phyloP scores from a whole-genome alignment of 2,329 filamentous ascomycete species.

The Alternaria metachromatica region DNA sequence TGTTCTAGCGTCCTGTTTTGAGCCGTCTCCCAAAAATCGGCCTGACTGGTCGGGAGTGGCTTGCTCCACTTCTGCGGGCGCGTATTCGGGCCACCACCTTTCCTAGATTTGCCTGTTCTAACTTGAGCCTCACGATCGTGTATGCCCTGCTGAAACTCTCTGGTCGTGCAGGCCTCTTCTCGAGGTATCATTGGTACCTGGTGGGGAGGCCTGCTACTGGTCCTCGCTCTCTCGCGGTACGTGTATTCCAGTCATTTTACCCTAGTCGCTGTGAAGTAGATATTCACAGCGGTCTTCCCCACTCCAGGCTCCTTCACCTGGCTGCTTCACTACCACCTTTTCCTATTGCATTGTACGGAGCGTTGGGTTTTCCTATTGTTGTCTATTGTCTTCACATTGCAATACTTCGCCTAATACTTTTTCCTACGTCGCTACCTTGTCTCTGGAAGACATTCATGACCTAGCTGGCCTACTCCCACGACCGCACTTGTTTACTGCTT shows the following conservation, averaged over 20 bases:
- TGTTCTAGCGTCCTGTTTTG: slow-evolving; percentile 44
- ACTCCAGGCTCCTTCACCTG: slow-evolving; percentile 22
- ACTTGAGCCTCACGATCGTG: slow-evolving; percentile 53
- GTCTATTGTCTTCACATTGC: slow-evolving; percentile 19
- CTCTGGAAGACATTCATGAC: slow-evolving; percentile 40
- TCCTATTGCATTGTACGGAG: slow-evolving; percentile 49
- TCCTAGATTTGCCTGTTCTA: slow-evolving; percentile 44
- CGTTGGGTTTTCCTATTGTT: slow-evolving; percentile 35
- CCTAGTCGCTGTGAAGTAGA: slow-evolving; percentile 35
- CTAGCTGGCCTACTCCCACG: slow-evolving; percentile 26
- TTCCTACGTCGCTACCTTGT: slow-evolving; percentile 22
- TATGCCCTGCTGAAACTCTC: slow-evolving; percentile 51
- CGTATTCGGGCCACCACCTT: slow-evolving; percentile 47
- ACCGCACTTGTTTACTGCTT: slow-evolving; percentile 6
- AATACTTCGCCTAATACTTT: slow-evolving; percentile 27
- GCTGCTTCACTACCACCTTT: slow-evolving; percentile 30
- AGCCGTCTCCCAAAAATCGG: slow-evolving; percentile 43
- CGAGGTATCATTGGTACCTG: slow-evolving; percentile 48
- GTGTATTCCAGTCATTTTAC: slow-evolving; percentile 42
- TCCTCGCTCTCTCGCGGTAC: slow-evolving; percentile 52
- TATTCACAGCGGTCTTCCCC: slow-evolving; percentile 28
- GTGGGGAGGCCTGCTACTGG: slow-evolving; percentile 42
- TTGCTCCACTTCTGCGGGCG: slow-evolving; percentile 45
- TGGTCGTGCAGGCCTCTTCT: slow-evolving; percentile 47
- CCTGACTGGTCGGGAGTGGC: slow-evolving; percentile 48